These are phyloP conservation scores for Metschnikowia vanudenii DNA, from an alignment of 805 yeast genomes.

Conservation along the genomic window DNA sequence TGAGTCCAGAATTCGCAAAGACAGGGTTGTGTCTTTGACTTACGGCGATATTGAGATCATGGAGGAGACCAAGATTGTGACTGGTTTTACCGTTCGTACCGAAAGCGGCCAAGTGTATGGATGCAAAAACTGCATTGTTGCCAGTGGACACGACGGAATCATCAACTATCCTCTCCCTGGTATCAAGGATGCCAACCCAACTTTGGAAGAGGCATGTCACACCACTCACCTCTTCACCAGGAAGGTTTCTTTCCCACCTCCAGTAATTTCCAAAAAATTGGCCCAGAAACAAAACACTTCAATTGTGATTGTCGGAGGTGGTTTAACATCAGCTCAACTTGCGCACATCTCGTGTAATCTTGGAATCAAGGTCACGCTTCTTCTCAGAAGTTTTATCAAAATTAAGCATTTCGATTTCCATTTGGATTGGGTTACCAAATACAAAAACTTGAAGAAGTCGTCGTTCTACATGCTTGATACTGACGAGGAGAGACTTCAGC, in stretches of 20 bases:
- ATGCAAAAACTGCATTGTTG: conserved; percentile 33
- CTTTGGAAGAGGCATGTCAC: conserved; percentile 31
- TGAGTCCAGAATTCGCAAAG: conserved; percentile 29
- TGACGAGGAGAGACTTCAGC: conserved; percentile 40
- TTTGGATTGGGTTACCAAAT: conserved; percentile 51
- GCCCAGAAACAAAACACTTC: conserved; percentile 7
- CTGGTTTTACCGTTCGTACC: conserved; percentile 35
- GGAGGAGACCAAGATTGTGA: conserved; percentile 24
- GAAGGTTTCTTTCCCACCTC: conserved; percentile 25
- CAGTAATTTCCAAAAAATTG: conserved; percentile 17
- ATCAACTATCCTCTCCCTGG: conserved; percentile 31
- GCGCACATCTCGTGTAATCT: conserved; percentile 36
- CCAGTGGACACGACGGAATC: conserved; percentile 37
- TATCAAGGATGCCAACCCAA: conserved; percentile 17
- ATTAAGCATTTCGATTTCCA: conserved; percentile 49
- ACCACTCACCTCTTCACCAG: conserved; percentile 35
- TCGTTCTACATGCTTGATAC: conserved; percentile 43
- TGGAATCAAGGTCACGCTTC: conserved; percentile 34
- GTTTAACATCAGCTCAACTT: conserved; percentile 46
- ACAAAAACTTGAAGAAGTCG: conserved; percentile 43
- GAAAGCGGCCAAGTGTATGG: conserved; percentile 32
- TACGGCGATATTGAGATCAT: conserved; percentile 26
- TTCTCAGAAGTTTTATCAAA: conserved; percentile 38
- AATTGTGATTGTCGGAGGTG: conserved; percentile 45
- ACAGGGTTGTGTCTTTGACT: conserved; percentile 31